A percentile compares a stretch with the other conserved stretches of the same genome.
Evolutionary conservation across 306 rosid genomes (phyloP).

Genomic region (Leucaena leucocephala): DNA sequence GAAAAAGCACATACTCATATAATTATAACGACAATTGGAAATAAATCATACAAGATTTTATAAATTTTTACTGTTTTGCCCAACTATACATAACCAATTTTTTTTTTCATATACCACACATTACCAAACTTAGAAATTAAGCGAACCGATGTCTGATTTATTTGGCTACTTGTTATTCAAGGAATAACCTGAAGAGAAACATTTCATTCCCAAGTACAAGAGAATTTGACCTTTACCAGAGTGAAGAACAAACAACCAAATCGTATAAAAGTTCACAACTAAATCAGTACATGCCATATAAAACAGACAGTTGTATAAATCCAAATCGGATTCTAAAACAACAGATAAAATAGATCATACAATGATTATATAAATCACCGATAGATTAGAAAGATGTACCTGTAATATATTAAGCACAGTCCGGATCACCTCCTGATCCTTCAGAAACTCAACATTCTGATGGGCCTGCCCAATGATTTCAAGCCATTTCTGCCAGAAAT

Average conservation of each 20-base stretch:
- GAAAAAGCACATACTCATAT: no score
- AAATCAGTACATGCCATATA: background rate
- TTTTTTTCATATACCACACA: no score
- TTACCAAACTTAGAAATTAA: no score
- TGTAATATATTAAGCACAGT: conserved; percentile 94
- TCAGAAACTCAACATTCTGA: conserved; percentile 76
- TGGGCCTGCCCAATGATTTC: conserved; percentile 97
- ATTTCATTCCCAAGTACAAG: no score
- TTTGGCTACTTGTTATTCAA: no score
- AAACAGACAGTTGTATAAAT: background rate
- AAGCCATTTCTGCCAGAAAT: conserved; percentile 76
- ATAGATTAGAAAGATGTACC: conserved; percentile 45
- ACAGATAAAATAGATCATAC: conserved; percentile 7
- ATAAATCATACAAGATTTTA: no score
- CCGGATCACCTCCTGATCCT: conserved; percentile 89
- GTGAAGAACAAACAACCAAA: background rate
- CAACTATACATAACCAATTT: no score
- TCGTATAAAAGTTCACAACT: background rate
- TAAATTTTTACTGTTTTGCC: no score
- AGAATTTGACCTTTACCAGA: no score
- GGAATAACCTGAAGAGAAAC: no score
- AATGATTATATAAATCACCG: background rate
- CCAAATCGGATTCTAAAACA: background rate
- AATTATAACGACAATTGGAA: no score
- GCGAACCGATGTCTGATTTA: no score